Evolutionary conservation across 805 yeast species (phyloP).

Genomic region (Kuraishia cidri): DNA sequence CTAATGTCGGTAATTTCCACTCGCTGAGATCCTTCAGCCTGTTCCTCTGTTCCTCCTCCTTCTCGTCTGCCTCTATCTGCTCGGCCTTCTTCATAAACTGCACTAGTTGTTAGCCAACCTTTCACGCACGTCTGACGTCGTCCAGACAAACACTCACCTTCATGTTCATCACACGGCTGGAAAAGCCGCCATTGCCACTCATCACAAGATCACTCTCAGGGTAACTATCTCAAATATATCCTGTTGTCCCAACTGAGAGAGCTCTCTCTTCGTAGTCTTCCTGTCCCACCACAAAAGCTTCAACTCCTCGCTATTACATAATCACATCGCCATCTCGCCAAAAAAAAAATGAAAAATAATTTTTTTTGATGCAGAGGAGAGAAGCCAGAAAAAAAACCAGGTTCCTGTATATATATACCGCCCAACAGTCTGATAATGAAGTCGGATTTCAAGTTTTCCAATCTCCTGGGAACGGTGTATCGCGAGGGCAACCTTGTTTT

Average conservation of each 20-base stretch:
- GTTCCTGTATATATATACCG: too few species aligned
- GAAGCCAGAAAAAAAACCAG: too few species aligned
- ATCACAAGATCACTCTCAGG: too few species aligned
- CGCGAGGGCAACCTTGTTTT: conserved; percentile 85
- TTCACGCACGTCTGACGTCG: background rate
- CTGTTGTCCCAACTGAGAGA: too few species aligned
- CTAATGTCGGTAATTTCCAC: conserved; percentile 35
- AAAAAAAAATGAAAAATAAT: too few species aligned
- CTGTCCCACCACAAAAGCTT: too few species aligned
- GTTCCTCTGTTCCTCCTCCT: conserved; percentile 22
- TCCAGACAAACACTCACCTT: conserved; percentile 21
- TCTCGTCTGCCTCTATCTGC: conserved; percentile 19
- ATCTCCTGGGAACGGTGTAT: conserved; percentile 90
- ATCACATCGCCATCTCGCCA: too few species aligned
- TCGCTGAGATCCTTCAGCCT: conserved; percentile 41
- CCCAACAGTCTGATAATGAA: conserved; percentile 43
- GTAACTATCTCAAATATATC: too few species aligned
- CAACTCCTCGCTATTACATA: too few species aligned
- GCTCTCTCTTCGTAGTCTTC: too few species aligned
- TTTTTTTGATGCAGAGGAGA: too few species aligned
- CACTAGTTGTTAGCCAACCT: background rate
- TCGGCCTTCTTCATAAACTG: conserved; percentile 43
- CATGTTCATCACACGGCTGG: conserved; percentile 78
- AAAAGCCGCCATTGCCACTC: conserved; percentile 30
- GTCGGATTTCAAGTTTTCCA: conserved; percentile 83